Percentiles rank a stretch among this genome's conserved stretches.
These are phyloP conservation scores for Speleostelium caveatum DNA, from an alignment of 78 protist species.

Conservation along the genomic window DNA sequence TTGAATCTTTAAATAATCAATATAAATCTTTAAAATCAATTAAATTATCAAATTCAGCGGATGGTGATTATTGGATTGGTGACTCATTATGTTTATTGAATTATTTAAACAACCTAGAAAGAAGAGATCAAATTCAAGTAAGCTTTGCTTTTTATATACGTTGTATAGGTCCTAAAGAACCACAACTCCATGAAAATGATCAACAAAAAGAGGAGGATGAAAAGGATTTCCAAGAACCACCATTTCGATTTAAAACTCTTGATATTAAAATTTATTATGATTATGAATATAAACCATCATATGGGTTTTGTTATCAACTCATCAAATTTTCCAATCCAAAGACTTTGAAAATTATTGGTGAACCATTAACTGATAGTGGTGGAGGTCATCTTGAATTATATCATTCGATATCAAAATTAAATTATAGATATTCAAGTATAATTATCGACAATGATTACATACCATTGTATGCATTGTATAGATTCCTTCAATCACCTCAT, in stretches of 20 bases:
- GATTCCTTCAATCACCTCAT: not conserved
- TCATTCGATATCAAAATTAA: constrained; percentile 5
- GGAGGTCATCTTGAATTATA: not conserved
- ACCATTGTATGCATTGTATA: not conserved
- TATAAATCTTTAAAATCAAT: not conserved
- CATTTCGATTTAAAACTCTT: not conserved
- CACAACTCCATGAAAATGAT: not conserved
- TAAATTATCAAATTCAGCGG: not conserved
- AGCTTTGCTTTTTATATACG: not conserved
- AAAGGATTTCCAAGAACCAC: not conserved
- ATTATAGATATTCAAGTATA: not conserved
- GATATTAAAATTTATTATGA: not conserved
- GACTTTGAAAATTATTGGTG: not conserved
- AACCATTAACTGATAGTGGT: not conserved
- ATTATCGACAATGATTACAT: constrained; percentile 4
- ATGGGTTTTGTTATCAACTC: not conserved
- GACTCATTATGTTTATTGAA: not conserved
- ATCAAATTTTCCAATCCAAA: not conserved
- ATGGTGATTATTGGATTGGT: not conserved
- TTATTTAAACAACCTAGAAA: not conserved
- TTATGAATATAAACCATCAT: not conserved
- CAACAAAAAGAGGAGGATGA: not conserved
- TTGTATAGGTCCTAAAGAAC: not conserved
- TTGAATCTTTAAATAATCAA: not conserved
- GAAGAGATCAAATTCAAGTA: not conserved